Percentiles rank a stretch among this genome's conserved stretches.
phyloP scores from a whole-genome alignment of 257 asterid species.

The Penstemon davidsonii region DNA sequence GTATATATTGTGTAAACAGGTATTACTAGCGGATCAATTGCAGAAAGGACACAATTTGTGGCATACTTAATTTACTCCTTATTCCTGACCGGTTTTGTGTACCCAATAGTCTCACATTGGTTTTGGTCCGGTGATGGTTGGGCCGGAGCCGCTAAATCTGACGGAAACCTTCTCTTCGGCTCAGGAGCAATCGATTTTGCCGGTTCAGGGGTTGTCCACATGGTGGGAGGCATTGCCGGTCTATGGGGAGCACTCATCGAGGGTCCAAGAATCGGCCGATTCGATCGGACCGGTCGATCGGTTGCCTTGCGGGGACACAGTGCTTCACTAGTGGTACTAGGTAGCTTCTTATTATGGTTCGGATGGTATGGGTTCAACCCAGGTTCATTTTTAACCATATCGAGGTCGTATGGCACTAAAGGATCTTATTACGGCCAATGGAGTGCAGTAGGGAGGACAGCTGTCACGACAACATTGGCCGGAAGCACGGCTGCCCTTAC shows the following conservation, averaged over 20 bases:
- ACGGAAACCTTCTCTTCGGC: slow-evolving; percentile 48
- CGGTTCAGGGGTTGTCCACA: slow-evolving; percentile 73
- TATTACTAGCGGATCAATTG: slow-evolving; percentile 71
- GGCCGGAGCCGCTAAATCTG: slow-evolving; percentile 48
- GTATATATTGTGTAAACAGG: slow-evolving; percentile 30
- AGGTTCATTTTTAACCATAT: slow-evolving; percentile 55
- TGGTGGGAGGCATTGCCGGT: slow-evolving; percentile 79
- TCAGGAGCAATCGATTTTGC: slow-evolving; percentile 72
- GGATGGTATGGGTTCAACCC: slow-evolving; percentile 80
- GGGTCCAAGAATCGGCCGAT: slow-evolving; percentile 73
- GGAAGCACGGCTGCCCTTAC: slow-evolving; percentile 71
- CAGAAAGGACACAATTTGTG: slow-evolving; percentile 72
- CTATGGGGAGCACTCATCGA: slow-evolving; percentile 68
- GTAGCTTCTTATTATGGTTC: slow-evolving; percentile 65
- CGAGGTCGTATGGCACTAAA: slow-evolving; percentile 41
- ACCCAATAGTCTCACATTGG: slow-evolving; percentile 71
- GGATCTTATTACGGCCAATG: slow-evolving; percentile 62
- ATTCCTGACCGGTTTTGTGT: slow-evolving; percentile 72
- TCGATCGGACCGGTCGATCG: slow-evolving; percentile 52
- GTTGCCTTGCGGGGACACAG: slow-evolving; percentile 63
- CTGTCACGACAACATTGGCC: slow-evolving; percentile 69
- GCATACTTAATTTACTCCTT: slow-evolving; percentile 66
- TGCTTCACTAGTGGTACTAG: slow-evolving; percentile 61
- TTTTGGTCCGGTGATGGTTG: slow-evolving; percentile 71
- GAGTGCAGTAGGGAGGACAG: slow-evolving; percentile 70